Evolutionary conservation across 495 filamentous ascomycete species (phyloP).

Genomic region (Penicillium macrosclerotiorum): DNA sequence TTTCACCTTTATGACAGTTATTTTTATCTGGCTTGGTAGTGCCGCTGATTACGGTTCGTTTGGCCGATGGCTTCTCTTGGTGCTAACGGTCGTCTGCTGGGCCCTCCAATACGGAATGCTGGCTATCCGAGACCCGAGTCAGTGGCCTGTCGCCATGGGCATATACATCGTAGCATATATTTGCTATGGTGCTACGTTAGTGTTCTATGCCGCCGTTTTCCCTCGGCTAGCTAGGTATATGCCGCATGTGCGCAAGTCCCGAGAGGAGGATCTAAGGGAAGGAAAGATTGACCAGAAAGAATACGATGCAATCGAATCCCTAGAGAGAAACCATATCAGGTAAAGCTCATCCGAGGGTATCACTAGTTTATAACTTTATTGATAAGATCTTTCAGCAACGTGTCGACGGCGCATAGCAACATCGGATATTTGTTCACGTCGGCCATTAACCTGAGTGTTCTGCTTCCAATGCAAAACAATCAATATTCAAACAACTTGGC

Average conservation of each 20-base stretch:
- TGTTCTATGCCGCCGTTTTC: slow-evolving; percentile 51
- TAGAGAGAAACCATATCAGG: slow-evolving; percentile 50
- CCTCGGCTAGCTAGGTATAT: slow-evolving; percentile 46
- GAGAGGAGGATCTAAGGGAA: slow-evolving; percentile 45
- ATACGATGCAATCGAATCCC: slow-evolving; percentile 47
- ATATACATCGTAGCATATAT: slow-evolving; percentile 49
- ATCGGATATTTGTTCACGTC: slow-evolving; percentile 48
- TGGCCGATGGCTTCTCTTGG: slow-evolving; percentile 47
- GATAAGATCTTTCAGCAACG: slow-evolving; percentile 26
- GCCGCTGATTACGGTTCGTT: slow-evolving; percentile 52
- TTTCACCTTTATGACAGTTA: slow-evolving; percentile 50
- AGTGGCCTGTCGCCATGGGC: slow-evolving; percentile 50
- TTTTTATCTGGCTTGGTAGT: slow-evolving; percentile 48
- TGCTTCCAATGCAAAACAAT: slow-evolving; percentile 41
- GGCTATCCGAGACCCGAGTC: slow-evolving; percentile 38
- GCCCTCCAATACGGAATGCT: slow-evolving; percentile 48
- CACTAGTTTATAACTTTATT: neutral
- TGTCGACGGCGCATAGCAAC: slow-evolving; percentile 51
- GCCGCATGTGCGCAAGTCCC: slow-evolving; percentile 45
- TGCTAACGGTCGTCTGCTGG: slow-evolving; percentile 48
- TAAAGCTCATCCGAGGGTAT: slow-evolving; percentile 1
- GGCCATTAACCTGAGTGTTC: slow-evolving; percentile 44
- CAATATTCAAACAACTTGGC: slow-evolving; percentile 46
- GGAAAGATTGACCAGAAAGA: slow-evolving; percentile 39
- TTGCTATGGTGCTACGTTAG: slow-evolving; percentile 45